Evolutionary conservation across 352 stramenopile species (phyloP).

Genomic region (Phytophthora pseudosyringae): DNA sequence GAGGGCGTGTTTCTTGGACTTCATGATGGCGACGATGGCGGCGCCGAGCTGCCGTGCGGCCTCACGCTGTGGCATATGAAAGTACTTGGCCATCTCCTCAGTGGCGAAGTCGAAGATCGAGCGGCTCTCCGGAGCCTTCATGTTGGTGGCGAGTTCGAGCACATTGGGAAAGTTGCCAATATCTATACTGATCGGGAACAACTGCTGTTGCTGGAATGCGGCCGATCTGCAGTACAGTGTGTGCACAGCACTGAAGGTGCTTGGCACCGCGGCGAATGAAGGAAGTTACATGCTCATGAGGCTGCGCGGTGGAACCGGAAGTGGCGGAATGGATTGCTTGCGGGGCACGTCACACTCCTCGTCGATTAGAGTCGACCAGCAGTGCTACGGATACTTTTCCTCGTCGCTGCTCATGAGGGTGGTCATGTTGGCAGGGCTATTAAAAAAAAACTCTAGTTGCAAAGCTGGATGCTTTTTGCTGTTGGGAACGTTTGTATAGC

Average conservation of each 20-base stretch:
- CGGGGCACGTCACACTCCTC: not conserved
- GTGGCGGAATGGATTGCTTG: not conserved
- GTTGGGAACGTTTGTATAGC: too few species aligned
- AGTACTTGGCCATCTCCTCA: too few species aligned
- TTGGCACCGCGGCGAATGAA: constrained; percentile 3
- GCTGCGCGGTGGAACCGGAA: not conserved
- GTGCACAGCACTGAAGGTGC: not conserved
- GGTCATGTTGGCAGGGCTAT: not conserved
- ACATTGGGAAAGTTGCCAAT: too few species aligned
- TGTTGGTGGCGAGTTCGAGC: too few species aligned
- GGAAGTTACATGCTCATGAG: constrained; percentile 34
- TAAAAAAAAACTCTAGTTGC: too few species aligned
- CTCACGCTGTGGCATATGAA: too few species aligned
- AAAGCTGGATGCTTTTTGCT: too few species aligned
- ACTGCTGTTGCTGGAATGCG: constrained; percentile 5
- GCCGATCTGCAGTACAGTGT: constrained; percentile 23
- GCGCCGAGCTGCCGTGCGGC: too few species aligned
- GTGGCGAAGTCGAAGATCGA: too few species aligned
- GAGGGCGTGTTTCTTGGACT: too few species aligned
- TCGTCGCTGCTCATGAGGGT: not conserved
- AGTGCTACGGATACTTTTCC: constrained; percentile 19
- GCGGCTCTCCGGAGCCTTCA: too few species aligned
- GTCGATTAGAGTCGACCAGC: constrained; percentile 21
- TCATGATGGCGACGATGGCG: too few species aligned
- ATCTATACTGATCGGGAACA: not conserved